phyloP scores from a whole-genome alignment of 306 rosid species.

The Crotalaria pallida region DNA sequence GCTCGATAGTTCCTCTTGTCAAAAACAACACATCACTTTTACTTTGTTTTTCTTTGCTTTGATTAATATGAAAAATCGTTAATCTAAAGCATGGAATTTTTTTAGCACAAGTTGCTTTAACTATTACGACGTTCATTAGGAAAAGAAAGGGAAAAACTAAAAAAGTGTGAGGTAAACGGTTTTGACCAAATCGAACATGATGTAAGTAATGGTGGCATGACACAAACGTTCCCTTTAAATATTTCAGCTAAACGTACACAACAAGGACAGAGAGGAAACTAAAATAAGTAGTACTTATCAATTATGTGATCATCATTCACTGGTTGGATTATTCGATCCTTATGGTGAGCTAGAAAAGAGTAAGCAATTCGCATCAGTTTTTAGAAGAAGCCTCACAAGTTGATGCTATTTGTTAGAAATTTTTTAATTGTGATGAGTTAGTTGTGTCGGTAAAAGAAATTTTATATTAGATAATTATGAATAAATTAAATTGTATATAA shows the following conservation, averaged over 20 bases:
- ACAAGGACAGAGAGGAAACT: background rate
- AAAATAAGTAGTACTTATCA: background rate
- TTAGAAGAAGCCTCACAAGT: background rate
- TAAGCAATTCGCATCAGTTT: background rate
- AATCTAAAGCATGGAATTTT: background rate
- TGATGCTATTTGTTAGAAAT: background rate
- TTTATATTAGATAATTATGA: too few species aligned
- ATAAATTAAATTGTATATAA: too few species aligned
- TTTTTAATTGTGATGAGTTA: too few species aligned
- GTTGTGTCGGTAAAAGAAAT: too few species aligned
- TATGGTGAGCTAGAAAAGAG: background rate
- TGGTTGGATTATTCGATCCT: background rate
- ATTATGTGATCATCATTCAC: background rate
- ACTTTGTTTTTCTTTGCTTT: background rate
- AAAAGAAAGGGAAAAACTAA: background rate
- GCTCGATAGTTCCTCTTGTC: background rate
- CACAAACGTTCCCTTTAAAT: background rate
- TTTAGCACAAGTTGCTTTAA: background rate
- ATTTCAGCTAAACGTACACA: background rate
- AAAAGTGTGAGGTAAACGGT: background rate
- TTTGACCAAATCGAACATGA: slow-evolving; percentile 20
- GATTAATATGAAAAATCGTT: background rate
- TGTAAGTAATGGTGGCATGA: background rate
- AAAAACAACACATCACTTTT: background rate
- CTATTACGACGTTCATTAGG: too few species aligned